Evolutionary conservation across 2,329 filamentous ascomycete genomes (phyloP), one percentile per base, ranked within the genome.

Genomic region (Fusarium praegraminearum): DNA sequence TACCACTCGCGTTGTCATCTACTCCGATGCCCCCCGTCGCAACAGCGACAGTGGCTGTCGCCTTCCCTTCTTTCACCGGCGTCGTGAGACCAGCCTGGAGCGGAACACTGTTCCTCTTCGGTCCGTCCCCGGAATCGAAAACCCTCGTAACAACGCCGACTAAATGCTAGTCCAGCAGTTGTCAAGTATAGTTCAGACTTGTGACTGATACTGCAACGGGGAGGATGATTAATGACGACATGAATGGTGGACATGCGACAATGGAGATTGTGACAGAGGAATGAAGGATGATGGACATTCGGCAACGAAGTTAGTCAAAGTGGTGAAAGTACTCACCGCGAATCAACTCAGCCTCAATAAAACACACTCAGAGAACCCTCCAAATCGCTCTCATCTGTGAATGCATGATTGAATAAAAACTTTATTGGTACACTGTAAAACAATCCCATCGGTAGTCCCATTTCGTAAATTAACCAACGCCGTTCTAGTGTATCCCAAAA

Each of bases 401-500:
- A 40, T 33, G 26, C 9, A 22, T 59, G 32, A n/a, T 35, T n/a
- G 11, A 44, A 55, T 35, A 13, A 47, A 38, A 38, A 50, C 10
- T 62, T 45, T 57, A 65, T 61, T 55, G 61, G 45, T 66, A 59
- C 62, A 67, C 26, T 30, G 32, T 50, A 30, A 33, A 59, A 54
- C 40, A 68, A 45, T 52, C 45, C 44, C 60, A 52, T 30, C 44
- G 46, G 9, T 64, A 50, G 47, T 46, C 30, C 63, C 57, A 41
- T 38, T 65, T 54, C 62, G 43, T 64, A 47, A 62, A 53, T 59
- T 49, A 57, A 60, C 65, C 54, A 57, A 61, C 71, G 57, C 62
- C 70, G 51, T 64, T 74, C 64, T 73, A 72, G 67, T 58, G 49
- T 56, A 57, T 36, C 33, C 55, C 45, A 51, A 61, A 40, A 49